Conservation (phyloP, 768 basidiomycete genomes). For the Leucosporidium yakuticum region DNA sequence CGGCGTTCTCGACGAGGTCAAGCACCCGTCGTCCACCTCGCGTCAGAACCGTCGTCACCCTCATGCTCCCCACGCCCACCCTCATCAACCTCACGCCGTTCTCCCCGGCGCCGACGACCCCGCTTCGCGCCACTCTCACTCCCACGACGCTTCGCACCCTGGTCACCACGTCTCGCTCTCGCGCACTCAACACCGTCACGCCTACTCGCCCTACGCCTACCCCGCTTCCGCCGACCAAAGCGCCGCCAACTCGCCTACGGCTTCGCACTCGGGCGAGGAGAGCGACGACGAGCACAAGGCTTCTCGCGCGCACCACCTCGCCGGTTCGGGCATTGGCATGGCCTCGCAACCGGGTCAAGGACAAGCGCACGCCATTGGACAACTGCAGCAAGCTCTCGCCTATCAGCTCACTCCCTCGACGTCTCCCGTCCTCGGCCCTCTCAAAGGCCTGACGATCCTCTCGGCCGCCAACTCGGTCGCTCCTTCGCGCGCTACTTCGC, state of each 20-base stretch:
- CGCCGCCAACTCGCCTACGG: constrained; percentile 21
- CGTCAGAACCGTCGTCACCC: not conserved
- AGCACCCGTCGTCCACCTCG: not conserved
- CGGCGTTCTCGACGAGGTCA: not conserved
- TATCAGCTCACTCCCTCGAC: constrained; percentile 24
- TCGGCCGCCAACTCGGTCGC: constrained; percentile 13
- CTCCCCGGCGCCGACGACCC: constrained; percentile 11
- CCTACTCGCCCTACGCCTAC: constrained; percentile 31
- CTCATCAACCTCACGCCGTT: constrained; percentile 4
- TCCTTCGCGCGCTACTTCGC: constrained; percentile 14
- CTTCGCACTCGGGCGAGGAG: constrained; percentile 1
- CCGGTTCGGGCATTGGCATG: constrained; percentile 28
- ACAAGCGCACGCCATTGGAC: constrained; percentile 25
- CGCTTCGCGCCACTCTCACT: constrained; percentile 27
- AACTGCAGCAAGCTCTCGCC: constrained; percentile 29
- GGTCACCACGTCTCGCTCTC: constrained; percentile 22
- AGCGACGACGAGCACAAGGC: constrained; percentile 1
- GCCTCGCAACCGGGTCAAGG: constrained; percentile 27
- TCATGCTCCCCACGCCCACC: not conserved
- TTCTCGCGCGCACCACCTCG: not conserved
- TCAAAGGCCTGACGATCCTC: constrained; percentile 30
- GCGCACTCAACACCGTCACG: constrained; percentile 29
- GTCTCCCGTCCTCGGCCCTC: constrained; percentile 30
- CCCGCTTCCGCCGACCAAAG: constrained; percentile 10
- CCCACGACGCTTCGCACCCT: constrained; percentile 33